These are phyloP conservation scores for Colletotrichum filicis DNA, from an alignment of 2,329 filamentous ascomycete species.

Conservation along the genomic window DNA sequence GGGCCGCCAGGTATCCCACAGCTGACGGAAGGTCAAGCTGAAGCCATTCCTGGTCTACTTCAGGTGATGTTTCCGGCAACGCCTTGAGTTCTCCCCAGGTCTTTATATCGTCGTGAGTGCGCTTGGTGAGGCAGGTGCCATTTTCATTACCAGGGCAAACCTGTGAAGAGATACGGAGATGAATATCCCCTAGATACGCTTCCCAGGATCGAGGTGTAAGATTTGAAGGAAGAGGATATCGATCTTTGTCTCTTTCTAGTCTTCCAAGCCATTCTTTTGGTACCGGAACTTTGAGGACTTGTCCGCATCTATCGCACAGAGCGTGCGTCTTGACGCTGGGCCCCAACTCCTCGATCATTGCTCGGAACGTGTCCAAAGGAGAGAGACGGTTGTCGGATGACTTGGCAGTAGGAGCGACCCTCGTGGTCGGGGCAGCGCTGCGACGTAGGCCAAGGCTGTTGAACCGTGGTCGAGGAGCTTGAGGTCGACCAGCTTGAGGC, in stretches of 20 bases:
- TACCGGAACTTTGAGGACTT: not conserved
- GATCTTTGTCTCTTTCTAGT: not conserved
- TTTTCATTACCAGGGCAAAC: not conserved
- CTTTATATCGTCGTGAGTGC: not conserved
- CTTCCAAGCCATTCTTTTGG: not conserved
- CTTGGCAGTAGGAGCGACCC: not conserved
- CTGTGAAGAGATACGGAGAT: not conserved
- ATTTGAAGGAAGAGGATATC: not conserved
- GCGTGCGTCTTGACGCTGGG: not conserved
- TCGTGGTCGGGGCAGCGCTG: too few relatives aligned
- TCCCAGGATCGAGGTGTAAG: not conserved
- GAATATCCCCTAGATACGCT: not conserved
- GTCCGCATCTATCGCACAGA: not conserved
- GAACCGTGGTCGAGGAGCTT: not conserved
- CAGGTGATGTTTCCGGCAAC: not conserved
- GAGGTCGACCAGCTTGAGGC: too few relatives aligned
- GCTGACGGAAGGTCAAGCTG: not conserved
- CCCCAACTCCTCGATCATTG: not conserved
- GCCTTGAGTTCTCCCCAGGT: not conserved
- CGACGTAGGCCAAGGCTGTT: not conserved
- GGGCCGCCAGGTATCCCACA: not conserved
- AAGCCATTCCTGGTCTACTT: not conserved
- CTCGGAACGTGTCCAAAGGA: not conserved
- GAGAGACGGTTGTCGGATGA: not conserved
- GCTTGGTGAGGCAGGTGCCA: not conserved